Evolutionary conservation across 805 yeast genomes (phyloP), one percentile per base, ranked within the genome.

Genomic region (Starmera caribaea): DNA sequence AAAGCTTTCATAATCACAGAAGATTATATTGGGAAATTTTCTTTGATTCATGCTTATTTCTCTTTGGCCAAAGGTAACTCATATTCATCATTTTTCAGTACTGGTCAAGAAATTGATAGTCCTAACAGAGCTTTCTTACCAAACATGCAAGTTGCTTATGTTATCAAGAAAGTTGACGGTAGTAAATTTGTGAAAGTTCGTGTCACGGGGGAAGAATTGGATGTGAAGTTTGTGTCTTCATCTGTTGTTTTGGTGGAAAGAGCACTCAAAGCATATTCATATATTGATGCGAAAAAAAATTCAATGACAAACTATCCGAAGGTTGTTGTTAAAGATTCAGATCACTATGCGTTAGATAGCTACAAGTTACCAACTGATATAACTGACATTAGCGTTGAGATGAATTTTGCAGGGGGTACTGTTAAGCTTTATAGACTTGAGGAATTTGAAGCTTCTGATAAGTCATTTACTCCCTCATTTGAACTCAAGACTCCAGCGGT

Each of bases 401-500:
- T 78, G 41, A 65, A 63, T 8, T 83, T 79, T 63, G 88, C 76
- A 6, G 94, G 92, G 41, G 85, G 90, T 16, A 71, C 69, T 8
- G 73, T 83, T 8, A 61, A 59, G 30, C 51, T 68, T 11, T 59
- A 49, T 29, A 56, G 66, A 0, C 45, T 51, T 39, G 60, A 57
- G 8, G 73, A 71, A 35, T 62, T 69, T 29, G 71, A 62, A 9
- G 50, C 63, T 4, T 54, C 60, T 15, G 62, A 63, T 24, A 56
- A 53, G 8, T 30, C 31, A 5, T 45, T 38, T 33, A 32, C 51
- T 1, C 70, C 86, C 0, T 70, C 83, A 0, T 63, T 89, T 13
- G 71, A 67, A 24, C 59, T 89, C 21, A 81, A 74, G 38, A 74
- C 95, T 0, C 97, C 97, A 0, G 81, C 85, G 1, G 75, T 89